phyloP scores from a whole-genome alignment of 306 rosid genomes.

The Vicia faba region DNA sequence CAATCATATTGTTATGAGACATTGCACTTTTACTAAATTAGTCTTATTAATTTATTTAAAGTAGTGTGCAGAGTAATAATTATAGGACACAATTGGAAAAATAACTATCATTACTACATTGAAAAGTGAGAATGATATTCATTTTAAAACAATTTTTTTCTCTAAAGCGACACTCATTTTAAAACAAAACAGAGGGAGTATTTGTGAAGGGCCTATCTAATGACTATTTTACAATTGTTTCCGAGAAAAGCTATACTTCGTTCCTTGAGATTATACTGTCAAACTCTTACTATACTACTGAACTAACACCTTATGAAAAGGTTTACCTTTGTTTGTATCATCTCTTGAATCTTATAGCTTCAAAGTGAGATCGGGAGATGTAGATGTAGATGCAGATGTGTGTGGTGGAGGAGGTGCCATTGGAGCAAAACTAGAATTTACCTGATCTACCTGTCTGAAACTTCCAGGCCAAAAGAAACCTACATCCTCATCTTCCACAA shows the following conservation, averaged over 20 bases:
- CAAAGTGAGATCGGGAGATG: constrained; percentile 85
- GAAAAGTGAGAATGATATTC: no score
- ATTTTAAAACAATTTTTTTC: no score
- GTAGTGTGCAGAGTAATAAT: no score
- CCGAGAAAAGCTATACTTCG: background rate
- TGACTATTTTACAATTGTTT: background rate
- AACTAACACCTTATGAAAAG: background rate
- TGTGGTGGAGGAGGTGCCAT: constrained; percentile 46
- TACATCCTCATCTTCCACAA: constrained; percentile 73
- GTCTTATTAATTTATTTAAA: no score
- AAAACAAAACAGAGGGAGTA: no score
- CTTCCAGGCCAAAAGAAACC: constrained; percentile 90
- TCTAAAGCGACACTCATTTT: no score
- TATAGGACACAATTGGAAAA: no score
- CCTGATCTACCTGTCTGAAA: constrained; percentile 66
- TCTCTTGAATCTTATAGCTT: constrained; percentile 59
- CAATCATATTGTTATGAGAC: no score
- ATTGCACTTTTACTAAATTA: no score
- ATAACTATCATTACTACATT: no score
- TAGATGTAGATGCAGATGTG: constrained; percentile 38
- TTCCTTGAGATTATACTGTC: background rate
- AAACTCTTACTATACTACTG: background rate
- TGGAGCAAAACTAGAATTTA: constrained; percentile 43
- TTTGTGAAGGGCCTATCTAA: constrained; percentile 25
- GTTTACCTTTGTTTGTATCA: constrained; percentile 14